Evolutionary conservation across 1,284 basidiomycete species (phyloP).

Genomic region (Trichosporon sp.): DNA sequence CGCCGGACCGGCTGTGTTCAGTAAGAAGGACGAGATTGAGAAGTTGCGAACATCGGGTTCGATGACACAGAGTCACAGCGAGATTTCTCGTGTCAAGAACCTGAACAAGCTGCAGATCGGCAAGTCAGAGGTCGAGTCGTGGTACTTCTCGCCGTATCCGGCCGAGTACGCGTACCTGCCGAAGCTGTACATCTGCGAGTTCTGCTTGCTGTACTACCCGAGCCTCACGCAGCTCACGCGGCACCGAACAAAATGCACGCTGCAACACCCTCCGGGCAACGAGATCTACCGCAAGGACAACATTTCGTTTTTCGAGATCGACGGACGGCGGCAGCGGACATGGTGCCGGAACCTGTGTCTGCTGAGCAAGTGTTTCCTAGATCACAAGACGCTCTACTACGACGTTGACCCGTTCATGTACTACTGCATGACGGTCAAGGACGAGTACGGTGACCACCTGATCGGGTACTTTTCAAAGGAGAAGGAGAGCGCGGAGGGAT

Average conservation of each 20-base stretch:
- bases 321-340: constrained; percentile 91
- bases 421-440: constrained; percentile 93
- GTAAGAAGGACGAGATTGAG: constrained; percentile 98
- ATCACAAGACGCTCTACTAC: constrained; percentile 99
- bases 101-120: constrained; percentile 96
- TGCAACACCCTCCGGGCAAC: constrained; percentile 96
- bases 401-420: constrained; percentile 99
- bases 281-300: constrained; percentile 98
- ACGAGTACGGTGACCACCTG: constrained; percentile 87
- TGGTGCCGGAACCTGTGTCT: constrained; percentile 98
- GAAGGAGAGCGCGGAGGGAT: constrained; percentile 96
- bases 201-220: constrained; percentile 89
- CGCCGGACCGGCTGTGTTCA: constrained; percentile 64
- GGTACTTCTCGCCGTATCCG: constrained; percentile 99
- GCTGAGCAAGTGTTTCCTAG: constrained; percentile 95
- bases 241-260: constrained; percentile 87
- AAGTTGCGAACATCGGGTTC: constrained; percentile 95
- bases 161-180: constrained; percentile 96
- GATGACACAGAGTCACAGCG: constrained; percentile 98
- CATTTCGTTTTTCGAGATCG: constrained; percentile 97
- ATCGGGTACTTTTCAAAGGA: constrained; percentile 99
- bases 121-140: constrained; percentile 92
- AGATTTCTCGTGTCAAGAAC: constrained; percentile 97
- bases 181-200: constrained; percentile 96
- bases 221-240: constrained; percentile 83